phyloP scores from a whole-genome alignment of 208 protist species.

The Leptomonas pyrrhocoris region DNA sequence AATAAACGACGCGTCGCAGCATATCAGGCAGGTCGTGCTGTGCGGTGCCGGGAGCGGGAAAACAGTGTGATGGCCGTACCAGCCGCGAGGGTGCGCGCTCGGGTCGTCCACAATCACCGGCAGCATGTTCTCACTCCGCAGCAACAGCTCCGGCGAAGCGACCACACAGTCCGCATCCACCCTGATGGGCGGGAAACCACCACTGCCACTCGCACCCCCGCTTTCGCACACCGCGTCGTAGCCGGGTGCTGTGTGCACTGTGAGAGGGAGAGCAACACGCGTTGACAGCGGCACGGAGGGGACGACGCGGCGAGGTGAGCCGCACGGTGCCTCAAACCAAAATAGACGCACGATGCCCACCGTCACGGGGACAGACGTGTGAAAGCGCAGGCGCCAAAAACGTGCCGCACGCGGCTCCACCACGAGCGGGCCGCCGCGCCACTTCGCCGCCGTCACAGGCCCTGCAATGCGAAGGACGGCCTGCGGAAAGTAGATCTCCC shows the following conservation, averaged over 20 bases:
- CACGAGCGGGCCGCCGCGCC: conserved; percentile 12
- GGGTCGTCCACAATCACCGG: conserved; percentile 14
- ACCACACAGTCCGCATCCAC: conserved; percentile 11
- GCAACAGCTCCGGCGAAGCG: conserved; percentile 17
- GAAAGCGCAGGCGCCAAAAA: conserved; percentile 73
- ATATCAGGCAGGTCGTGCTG: conserved; percentile 40
- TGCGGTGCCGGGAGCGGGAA: conserved; percentile 43
- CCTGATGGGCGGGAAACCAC: not conserved
- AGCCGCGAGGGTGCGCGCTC: conserved; percentile 15
- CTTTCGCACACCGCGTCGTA: not conserved
- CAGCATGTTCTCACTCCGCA: conserved; percentile 10
- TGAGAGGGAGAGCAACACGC: conserved; percentile 12
- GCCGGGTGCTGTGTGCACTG: not conserved
- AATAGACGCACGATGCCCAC: conserved; percentile 63
- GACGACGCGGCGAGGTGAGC: not conserved
- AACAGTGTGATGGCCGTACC: conserved; percentile 45
- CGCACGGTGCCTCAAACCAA: conserved; percentile 46
- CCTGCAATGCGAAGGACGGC: conserved; percentile 23
- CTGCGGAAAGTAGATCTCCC: conserved; percentile 28
- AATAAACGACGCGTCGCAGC: conserved; percentile 57
- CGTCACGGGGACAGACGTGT: conserved; percentile 35
- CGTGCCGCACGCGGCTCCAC: conserved; percentile 29
- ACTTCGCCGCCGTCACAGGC: conserved; percentile 17
- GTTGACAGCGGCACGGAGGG: conserved; percentile 15
- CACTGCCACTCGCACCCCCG: not conserved